Evolutionary conservation across 306 rosid species (phyloP).

Genomic region (Rosa chinensis): DNA sequence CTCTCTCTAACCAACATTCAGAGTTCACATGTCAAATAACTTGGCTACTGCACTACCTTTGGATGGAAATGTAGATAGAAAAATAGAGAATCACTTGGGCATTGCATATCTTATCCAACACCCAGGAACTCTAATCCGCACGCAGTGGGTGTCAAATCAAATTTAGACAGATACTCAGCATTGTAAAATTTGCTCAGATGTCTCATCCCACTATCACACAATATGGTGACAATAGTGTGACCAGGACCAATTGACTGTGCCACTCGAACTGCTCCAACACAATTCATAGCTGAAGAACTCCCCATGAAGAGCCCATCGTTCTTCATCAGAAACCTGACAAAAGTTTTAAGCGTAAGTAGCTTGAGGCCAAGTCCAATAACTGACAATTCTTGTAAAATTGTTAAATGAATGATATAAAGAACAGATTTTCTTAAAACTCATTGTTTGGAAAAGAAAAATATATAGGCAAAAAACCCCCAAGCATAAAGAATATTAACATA

Average conservation of each 20-base stretch:
- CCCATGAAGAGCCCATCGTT: slow-evolving; percentile 84
- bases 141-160: slow-evolving; percentile 74
- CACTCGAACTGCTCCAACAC: slow-evolving; percentile 85
- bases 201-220: slow-evolving; percentile 92
- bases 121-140: slow-evolving; percentile 67
- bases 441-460: background rate
- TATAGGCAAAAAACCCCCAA: background rate
- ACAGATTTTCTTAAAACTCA: background rate
- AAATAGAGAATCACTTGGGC: background rate
- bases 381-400: background rate
- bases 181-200: slow-evolving; percentile 83
- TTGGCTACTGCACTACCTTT: background rate
- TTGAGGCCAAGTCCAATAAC: background rate
- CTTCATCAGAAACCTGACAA: slow-evolving; percentile 67
- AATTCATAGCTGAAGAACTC: slow-evolving; percentile 92
- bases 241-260: slow-evolving; percentile 81
- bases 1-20: background rate
- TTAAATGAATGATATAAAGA: background rate
- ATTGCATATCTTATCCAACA: slow-evolving; percentile 33
- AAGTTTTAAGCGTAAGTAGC: background rate
- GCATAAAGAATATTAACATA: background rate
- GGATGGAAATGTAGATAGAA: slow-evolving; percentile 9
- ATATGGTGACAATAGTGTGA: slow-evolving; percentile 85
- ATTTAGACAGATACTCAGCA: slow-evolving; percentile 59
- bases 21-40: background rate